A percentile compares a stretch with the other conserved stretches of the same genome.
These are phyloP conservation scores for Nigrospora oryzae DNA, from an alignment of 2,329 filamentous ascomycete genomes.

Conservation along the genomic window DNA sequence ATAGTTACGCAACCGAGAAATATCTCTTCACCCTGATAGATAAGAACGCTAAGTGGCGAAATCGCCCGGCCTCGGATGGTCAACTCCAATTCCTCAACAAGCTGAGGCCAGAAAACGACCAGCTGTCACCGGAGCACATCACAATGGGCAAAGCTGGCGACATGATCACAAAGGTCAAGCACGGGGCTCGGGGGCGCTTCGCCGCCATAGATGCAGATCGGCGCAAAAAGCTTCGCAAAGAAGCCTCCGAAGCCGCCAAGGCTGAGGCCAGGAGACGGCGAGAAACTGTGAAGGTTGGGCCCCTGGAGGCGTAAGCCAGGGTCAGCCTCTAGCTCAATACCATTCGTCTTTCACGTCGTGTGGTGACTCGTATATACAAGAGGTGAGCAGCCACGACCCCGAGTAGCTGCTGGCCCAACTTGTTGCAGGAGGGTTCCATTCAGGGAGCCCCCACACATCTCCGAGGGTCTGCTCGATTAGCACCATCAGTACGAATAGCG, in stretches of 20 bases:
- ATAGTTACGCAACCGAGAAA: conserved; percentile 63
- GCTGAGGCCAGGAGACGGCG: conserved; percentile 26
- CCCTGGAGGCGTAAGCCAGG: conserved; percentile 23
- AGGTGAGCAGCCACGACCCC: too few species aligned
- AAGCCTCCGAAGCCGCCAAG: conserved; percentile 27
- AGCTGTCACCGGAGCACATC: conserved; percentile 46
- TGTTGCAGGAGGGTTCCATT: too few species aligned
- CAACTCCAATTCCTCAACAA: conserved; percentile 67
- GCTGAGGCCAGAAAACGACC: conserved; percentile 42
- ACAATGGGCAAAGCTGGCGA: conserved; percentile 77
- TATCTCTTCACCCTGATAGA: conserved; percentile 63
- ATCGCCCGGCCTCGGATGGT: conserved; percentile 50
- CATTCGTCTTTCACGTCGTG: too few species aligned
- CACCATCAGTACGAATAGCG: too few species aligned
- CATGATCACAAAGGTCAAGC: conserved; percentile 87
- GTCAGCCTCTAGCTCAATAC: background rate
- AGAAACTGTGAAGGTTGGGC: conserved; percentile 49
- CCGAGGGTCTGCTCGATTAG: too few species aligned
- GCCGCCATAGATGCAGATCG: conserved; percentile 42
- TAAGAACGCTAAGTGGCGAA: conserved; percentile 62
- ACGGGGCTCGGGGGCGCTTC: conserved; percentile 65
- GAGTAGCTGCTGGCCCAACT: too few species aligned
- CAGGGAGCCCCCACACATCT: too few species aligned
- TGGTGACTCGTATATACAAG: too few species aligned
- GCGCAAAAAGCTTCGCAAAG: conserved; percentile 34